These are phyloP conservation scores for Ottelia alismoides DNA, from an alignment of 106 monocot genomes.

Conservation along the genomic window DNA sequence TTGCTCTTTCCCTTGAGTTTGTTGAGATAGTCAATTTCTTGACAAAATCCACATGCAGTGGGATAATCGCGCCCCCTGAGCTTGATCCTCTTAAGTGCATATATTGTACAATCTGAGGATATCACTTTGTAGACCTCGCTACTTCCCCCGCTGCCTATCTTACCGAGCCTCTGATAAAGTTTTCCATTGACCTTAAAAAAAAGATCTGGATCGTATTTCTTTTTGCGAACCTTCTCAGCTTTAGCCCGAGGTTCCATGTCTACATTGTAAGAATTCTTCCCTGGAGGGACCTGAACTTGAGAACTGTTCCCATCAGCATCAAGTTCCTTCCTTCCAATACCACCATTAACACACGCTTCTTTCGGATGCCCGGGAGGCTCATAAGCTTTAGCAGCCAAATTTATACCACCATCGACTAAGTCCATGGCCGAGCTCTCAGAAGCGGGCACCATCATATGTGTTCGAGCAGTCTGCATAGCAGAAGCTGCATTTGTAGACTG, in stretches of 20 bases:
- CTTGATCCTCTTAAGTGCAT: constrained; percentile 90
- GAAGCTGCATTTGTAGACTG: constrained; percentile 27
- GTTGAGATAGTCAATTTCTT: constrained; percentile 91
- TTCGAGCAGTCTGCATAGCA: constrained; percentile 22
- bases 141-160: constrained; percentile 97
- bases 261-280: constrained; percentile 16
- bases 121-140: constrained; percentile 99
- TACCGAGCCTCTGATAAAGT: constrained; percentile 92
- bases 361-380: constrained; percentile 15
- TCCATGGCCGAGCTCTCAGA: constrained; percentile 7
- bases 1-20: constrained; percentile 80
- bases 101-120: constrained; percentile 67
- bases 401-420: constrained; percentile 8
- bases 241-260: constrained; percentile 24
- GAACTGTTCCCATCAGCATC: constrained; percentile 12
- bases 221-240: constrained; percentile 52
- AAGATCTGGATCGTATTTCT: constrained; percentile 73
- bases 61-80: constrained; percentile 93
- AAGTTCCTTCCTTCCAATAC: constrained; percentile 14
- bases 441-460: constrained; percentile 28
- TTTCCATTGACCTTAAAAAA: constrained; percentile 94
- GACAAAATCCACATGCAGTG: constrained; percentile 95
- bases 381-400: not conserved
- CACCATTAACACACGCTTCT: constrained; percentile 13
- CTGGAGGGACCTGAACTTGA: constrained; percentile 20